Conservation (phyloP, 306 rosid species). For the Medicago arabica region DNA sequence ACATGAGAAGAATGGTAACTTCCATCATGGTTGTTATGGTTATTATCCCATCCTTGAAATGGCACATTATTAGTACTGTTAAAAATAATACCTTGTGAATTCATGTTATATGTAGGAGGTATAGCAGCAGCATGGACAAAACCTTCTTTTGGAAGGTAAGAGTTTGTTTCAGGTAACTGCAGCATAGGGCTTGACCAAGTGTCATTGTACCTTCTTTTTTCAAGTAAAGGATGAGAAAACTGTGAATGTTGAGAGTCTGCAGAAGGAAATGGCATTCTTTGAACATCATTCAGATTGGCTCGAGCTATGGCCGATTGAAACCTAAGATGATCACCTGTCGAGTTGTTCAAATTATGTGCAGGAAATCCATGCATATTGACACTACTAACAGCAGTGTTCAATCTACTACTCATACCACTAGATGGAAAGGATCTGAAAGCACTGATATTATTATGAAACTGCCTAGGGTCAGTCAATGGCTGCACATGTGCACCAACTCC, state of each 20-base stretch:
- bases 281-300: constrained; percentile 54
- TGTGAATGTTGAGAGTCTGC: constrained; percentile 3
- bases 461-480: constrained; percentile 41
- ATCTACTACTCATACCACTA: constrained; percentile 12
- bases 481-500: constrained; percentile 10
- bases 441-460: constrained; percentile 45
- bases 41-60: constrained; percentile 64
- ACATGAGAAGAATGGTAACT: constrained; percentile 43
- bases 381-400: constrained; percentile 32
- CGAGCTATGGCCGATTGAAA: constrained; percentile 48
- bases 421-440: constrained; percentile 61
- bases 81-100: neutral
- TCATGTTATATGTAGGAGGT: too few species aligned
- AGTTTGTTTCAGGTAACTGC: constrained; percentile 5
- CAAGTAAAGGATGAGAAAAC: neutral
- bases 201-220: neutral
- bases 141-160: neutral
- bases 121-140: too few species aligned
- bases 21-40: constrained; percentile 50
- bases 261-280: neutral
- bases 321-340: constrained; percentile 51
- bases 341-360: constrained; percentile 39
- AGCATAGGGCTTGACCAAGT: neutral
- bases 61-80: constrained; percentile 36
- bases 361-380: constrained; percentile 58